Evolutionary conservation across 2,329 filamentous ascomycete species (phyloP).

Genomic region (Talaromyces piceae): DNA sequence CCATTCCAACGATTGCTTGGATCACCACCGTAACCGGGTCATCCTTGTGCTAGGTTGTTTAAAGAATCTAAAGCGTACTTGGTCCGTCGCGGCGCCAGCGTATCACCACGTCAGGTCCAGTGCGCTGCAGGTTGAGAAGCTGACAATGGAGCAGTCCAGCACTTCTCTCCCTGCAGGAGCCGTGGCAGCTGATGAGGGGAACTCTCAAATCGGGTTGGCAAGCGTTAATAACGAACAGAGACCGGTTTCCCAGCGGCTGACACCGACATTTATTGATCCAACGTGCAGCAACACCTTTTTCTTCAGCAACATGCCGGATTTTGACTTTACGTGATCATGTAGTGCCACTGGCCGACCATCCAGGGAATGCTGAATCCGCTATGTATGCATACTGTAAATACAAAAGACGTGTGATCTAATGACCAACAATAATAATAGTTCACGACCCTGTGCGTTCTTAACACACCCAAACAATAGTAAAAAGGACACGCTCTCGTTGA

Average conservation of each 20-base stretch:
- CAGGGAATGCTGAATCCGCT: neutral
- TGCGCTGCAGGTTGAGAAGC: constrained; percentile 17
- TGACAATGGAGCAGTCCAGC: neutral
- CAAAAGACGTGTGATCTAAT: too few species aligned
- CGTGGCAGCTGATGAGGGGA: neutral
- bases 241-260: neutral
- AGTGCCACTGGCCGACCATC: neutral
- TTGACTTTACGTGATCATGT: neutral
- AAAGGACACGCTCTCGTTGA: too few species aligned
- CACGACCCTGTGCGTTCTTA: too few species aligned
- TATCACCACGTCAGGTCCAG: constrained; percentile 21
- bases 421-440: too few species aligned
- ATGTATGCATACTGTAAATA: neutral
- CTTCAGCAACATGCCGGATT: neutral
- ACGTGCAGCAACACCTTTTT: constrained; percentile 3
- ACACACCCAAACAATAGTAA: too few species aligned
- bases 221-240: constrained; percentile 1
- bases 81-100: constrained; percentile 21
- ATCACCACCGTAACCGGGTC: constrained; percentile 31
- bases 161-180: neutral
- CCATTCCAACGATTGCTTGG: constrained; percentile 31
- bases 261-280: constrained; percentile 1
- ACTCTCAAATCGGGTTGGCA: neutral
- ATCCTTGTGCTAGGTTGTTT: constrained; percentile 28
- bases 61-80: constrained; percentile 24